Evolutionary conservation across 495 filamentous ascomycete genomes (phyloP).

Genomic region (Tuber indicum): DNA sequence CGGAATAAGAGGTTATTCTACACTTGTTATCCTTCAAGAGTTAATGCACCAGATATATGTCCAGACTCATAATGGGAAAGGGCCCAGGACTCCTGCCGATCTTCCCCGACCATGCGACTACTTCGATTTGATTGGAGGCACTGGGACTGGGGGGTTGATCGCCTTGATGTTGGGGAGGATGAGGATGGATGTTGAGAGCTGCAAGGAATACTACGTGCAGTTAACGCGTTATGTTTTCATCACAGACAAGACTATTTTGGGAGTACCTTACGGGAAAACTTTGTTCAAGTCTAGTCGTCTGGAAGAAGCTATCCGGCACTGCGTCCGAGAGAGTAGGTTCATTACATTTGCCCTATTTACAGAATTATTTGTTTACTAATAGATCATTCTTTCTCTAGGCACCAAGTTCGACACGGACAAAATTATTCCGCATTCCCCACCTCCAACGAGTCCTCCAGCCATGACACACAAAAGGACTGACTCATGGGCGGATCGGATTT

Average conservation of each 20-base stretch:
- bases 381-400: slow-evolving; percentile 9
- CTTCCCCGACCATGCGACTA: slow-evolving; percentile 97
- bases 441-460: slow-evolving; percentile 13
- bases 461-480: slow-evolving; percentile 13
- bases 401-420: slow-evolving; percentile 26
- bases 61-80: slow-evolving; percentile 54
- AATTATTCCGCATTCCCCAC: slow-evolving; percentile 37
- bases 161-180: slow-evolving; percentile 92
- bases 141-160: slow-evolving; percentile 84
- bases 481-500: slow-evolving; percentile 23
- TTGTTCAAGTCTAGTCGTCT: slow-evolving; percentile 93
- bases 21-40: slow-evolving; percentile 54
- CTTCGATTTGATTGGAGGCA: slow-evolving; percentile 93
- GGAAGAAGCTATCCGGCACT: slow-evolving; percentile 87
- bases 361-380: slow-evolving; percentile 11
- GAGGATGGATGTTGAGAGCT: slow-evolving; percentile 86
- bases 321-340: slow-evolving; percentile 58
- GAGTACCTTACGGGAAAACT: slow-evolving; percentile 86
- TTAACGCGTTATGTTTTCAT: slow-evolving; percentile 93
- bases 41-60: slow-evolving; percentile 78
- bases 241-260: slow-evolving; percentile 93
- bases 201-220: slow-evolving; percentile 90
- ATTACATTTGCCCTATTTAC: not conserved
- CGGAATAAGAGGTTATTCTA: slow-evolving; percentile 93
- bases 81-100: slow-evolving; percentile 60